These are phyloP conservation scores for Raphanus raphanistrum DNA, from an alignment of 345 rosid genomes.

Conservation along the genomic window DNA sequence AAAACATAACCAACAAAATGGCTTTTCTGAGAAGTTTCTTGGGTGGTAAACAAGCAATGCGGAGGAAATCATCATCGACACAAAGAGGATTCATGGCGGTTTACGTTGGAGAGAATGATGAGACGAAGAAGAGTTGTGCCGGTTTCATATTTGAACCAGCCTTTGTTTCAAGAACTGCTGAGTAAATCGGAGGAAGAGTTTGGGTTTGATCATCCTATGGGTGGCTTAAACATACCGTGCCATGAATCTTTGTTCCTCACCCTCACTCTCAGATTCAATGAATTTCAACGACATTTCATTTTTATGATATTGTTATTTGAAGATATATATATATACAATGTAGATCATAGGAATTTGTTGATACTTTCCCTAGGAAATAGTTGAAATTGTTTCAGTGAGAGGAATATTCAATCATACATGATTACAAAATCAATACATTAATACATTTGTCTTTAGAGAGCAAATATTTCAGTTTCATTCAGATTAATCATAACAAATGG, in stretches of 20 bases:
- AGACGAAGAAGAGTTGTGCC: constrained; percentile 43
- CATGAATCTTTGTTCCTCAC: constrained; percentile 43
- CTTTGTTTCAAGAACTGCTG: constrained; percentile 42
- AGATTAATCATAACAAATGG: not conserved
- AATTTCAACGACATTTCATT: not conserved
- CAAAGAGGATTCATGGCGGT: constrained; percentile 47
- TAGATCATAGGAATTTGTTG: not conserved
- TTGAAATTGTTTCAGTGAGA: constrained; percentile 31
- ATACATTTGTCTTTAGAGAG: not conserved
- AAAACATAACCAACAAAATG: not conserved
- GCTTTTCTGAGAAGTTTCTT: constrained; percentile 17
- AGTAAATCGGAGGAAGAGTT: constrained; percentile 47
- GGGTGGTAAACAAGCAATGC: constrained; percentile 18
- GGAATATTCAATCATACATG: constrained; percentile 1
- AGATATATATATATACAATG: not conserved
- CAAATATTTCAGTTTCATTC: not conserved
- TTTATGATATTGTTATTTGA: not conserved
- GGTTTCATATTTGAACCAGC: constrained; percentile 43
- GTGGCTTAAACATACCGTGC: constrained; percentile 44
- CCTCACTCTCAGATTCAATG: constrained; percentile 34
- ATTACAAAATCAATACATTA: not conserved
- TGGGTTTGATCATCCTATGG: constrained; percentile 45
- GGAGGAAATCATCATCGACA: constrained; percentile 16
- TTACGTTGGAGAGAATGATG: constrained; percentile 41
- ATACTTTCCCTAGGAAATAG: constrained; percentile 19